Evolutionary conservation across 306 rosid species (phyloP).

Genomic region (Corylus americana): DNA sequence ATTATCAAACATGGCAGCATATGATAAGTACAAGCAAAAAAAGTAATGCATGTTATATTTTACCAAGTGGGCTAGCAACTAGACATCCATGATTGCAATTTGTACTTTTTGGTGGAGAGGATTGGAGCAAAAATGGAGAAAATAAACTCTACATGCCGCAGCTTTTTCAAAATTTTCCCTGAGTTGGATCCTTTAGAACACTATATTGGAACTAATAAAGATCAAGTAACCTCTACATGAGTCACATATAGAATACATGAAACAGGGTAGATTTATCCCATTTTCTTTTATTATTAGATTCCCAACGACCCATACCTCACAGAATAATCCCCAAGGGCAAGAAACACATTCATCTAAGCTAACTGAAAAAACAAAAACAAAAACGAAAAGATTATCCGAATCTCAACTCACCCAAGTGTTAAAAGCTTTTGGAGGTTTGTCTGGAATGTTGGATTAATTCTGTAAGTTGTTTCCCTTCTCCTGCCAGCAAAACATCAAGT

Average conservation of each 20-base stretch:
- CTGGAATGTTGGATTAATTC: conserved; percentile 73
- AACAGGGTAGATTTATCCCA: not conserved
- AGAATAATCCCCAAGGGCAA: not conserved
- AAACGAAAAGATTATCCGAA: not conserved
- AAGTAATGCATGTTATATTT: not conserved
- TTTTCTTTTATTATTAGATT: not conserved
- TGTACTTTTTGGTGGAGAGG: not conserved
- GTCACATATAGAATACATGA: not conserved
- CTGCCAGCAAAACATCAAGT: conserved; percentile 42
- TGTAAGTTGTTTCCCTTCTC: conserved; percentile 79
- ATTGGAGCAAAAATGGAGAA: not conserved
- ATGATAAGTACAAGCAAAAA: not conserved
- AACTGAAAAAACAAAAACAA: conserved; percentile 7
- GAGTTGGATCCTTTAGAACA: not conserved
- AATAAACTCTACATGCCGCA: not conserved
- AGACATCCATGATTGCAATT: not conserved
- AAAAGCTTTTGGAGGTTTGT: conserved; percentile 82
- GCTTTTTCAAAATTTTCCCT: not conserved
- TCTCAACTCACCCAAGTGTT: conserved; percentile 64
- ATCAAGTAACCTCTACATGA: not conserved
- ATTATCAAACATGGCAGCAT: not conserved
- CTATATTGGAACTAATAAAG: not conserved
- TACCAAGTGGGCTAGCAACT: not conserved
- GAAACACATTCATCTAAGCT: conserved; percentile 19
- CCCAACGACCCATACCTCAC: not conserved